Percentiles rank a stretch among this genome's conserved stretches.
Conservation (phyloP, 129 eudicot species). For the Arctium minus region DNA sequence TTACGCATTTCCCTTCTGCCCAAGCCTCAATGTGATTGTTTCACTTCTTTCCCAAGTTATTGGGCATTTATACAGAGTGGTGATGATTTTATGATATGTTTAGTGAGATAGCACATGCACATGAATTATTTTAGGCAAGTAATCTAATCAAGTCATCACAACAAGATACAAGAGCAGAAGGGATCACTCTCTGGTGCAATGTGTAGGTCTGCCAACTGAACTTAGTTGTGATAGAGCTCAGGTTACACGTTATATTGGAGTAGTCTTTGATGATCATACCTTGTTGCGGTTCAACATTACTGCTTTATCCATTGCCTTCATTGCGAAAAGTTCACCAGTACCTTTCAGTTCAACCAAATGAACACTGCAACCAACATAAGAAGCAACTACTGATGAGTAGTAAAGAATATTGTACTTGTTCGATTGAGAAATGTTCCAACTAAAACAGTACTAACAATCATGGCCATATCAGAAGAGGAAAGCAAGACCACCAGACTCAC, state of each 20-base stretch:
- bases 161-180: background rate
- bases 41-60: too few relatives aligned
- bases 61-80: background rate
- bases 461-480: background rate
- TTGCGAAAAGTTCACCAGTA: constrained; percentile 81
- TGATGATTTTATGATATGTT: background rate
- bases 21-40: too few relatives aligned
- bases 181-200: background rate
- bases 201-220: background rate
- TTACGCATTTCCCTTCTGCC: too few relatives aligned
- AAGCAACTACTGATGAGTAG: background rate
- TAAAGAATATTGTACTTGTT: background rate
- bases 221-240: background rate
- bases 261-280: constrained; percentile 34
- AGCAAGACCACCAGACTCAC: background rate
- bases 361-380: constrained; percentile 60
- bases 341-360: constrained; percentile 96
- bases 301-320: constrained; percentile 98
- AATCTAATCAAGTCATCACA: background rate
- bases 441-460: background rate
- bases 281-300: constrained; percentile 91
- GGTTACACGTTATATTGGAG: background rate
- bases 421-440: background rate
- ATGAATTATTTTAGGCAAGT: too few relatives aligned
- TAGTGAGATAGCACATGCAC: background rate